These are phyloP conservation scores for Pezicula neosporulosa DNA, from an alignment of 2,329 filamentous ascomycete genomes.

Conservation along the genomic window DNA sequence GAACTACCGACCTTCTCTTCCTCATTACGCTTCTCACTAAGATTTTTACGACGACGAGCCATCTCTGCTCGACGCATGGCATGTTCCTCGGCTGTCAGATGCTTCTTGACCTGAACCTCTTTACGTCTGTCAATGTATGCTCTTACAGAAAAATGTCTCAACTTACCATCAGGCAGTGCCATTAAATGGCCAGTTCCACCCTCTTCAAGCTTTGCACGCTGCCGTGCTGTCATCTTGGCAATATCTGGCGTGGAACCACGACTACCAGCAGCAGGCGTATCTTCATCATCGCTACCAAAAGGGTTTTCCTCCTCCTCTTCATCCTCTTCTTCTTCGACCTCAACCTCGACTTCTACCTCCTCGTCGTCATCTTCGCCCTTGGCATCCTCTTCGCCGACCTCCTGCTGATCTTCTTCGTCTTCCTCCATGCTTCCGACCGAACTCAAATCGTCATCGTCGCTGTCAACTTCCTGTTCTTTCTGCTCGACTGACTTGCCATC, in stretches of 20 bases:
- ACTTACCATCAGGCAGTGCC: slow-evolving; percentile 37
- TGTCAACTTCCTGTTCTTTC: slow-evolving; percentile 23
- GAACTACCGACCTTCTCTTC: slow-evolving; percentile 61
- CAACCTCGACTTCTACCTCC: slow-evolving; percentile 32
- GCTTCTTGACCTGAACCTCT: slow-evolving; percentile 71
- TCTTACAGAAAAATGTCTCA: background rate
- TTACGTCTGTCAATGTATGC: slow-evolving; percentile 12
- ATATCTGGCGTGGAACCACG: slow-evolving; percentile 58
- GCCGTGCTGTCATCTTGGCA: slow-evolving; percentile 65
- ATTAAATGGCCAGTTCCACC: slow-evolving; percentile 39
- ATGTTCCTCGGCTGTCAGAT: slow-evolving; percentile 69
- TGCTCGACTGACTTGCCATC: slow-evolving; percentile 23
- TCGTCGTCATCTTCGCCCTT: slow-evolving; percentile 44
- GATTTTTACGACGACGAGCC: slow-evolving; percentile 69
- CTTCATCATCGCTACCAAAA: slow-evolving; percentile 25
- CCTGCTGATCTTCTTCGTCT: slow-evolving; percentile 43
- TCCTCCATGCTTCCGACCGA: slow-evolving; percentile 37
- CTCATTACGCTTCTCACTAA: slow-evolving; percentile 74
- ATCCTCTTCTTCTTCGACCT: slow-evolving; percentile 36
- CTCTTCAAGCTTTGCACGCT: slow-evolving; percentile 56
- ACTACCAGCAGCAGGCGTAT: slow-evolving; percentile 44
- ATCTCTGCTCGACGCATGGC: slow-evolving; percentile 72
- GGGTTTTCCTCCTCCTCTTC: slow-evolving; percentile 31
- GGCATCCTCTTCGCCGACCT: slow-evolving; percentile 34
- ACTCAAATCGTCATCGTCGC: slow-evolving; percentile 31